These are phyloP conservation scores for Scedosporium apiospermum DNA, from an alignment of 2,329 filamentous ascomycete genomes.

Conservation along the genomic window DNA sequence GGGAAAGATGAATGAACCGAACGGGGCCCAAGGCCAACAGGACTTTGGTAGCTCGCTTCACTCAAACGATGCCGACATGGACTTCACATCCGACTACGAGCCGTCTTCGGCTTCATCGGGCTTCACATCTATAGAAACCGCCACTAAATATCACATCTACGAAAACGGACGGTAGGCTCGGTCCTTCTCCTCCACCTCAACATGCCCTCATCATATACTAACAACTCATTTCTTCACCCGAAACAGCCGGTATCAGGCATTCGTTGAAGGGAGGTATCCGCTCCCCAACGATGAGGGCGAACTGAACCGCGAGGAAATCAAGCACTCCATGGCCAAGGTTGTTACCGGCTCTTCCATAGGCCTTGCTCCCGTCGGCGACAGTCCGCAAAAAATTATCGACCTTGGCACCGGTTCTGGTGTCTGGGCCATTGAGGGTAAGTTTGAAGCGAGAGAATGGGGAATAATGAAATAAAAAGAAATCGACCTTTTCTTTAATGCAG, in stretches of 20 bases:
- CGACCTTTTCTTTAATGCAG: background rate
- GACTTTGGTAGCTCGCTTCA: background rate
- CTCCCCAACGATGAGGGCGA: conserved; percentile 44
- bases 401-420: conserved; percentile 53
- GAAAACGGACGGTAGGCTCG: conserved; percentile 24
- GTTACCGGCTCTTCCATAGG: conserved; percentile 31
- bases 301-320: conserved; percentile 36
- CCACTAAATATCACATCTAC: conserved; percentile 21
- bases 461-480: background rate
- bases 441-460: background rate
- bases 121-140: conserved; percentile 29
- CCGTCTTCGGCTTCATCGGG: conserved; percentile 26
- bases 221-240: conserved; percentile 17
- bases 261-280: conserved; percentile 35
- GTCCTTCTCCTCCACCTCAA: background rate
- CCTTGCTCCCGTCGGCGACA: conserved; percentile 31
- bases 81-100: conserved; percentile 29
- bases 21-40: background rate
- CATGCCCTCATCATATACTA: background rate
- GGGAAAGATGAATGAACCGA: background rate
- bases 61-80: conserved; percentile 3
- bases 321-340: conserved; percentile 39
- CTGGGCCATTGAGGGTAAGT: conserved; percentile 34
- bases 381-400: conserved; percentile 43
- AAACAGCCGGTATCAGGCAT: conserved; percentile 33